Conservation (phyloP, 1,284 basidiomycete species). For the Acaromyces ingoldii region DNA sequence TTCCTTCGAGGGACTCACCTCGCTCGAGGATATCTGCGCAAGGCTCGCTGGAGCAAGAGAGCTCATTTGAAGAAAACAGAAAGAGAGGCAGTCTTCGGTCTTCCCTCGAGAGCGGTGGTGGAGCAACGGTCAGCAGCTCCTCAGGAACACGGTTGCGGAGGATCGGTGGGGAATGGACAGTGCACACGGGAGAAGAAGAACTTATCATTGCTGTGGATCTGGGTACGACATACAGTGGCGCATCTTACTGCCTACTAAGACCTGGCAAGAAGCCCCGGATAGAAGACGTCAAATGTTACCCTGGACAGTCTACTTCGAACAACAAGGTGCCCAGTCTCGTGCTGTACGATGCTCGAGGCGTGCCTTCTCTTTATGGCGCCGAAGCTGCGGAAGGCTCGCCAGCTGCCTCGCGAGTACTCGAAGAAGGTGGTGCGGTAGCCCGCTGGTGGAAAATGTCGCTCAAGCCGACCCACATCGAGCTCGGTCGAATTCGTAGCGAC, state of each 20-base stretch:
- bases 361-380: slow-evolving; percentile 9
- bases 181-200: slow-evolving; percentile 5
- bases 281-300: slow-evolving; percentile 12
- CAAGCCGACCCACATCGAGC: slow-evolving; percentile 7
- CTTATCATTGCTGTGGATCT: slow-evolving; percentile 14
- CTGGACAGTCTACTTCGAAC: slow-evolving; percentile 5
- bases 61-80: too few species aligned
- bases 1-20: too few species aligned
- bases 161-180: slow-evolving; percentile 5
- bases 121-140: too few species aligned
- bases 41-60: too few species aligned
- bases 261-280: slow-evolving; percentile 13
- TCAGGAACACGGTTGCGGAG: too few species aligned
- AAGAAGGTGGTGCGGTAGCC: slow-evolving; percentile 8
- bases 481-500: slow-evolving; percentile 4
- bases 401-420: slow-evolving; percentile 5
- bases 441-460: slow-evolving; percentile 14
- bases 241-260: slow-evolving; percentile 12
- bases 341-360: slow-evolving; percentile 5
- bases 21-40: too few species aligned
- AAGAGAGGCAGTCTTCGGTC: too few species aligned
- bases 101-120: too few species aligned
- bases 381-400: slow-evolving; percentile 5
- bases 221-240: slow-evolving; percentile 13
- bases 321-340: slow-evolving; percentile 10